These are phyloP conservation scores for Pichia terricola DNA, from an alignment of 1,139 yeast genomes.

Conservation along the genomic window DNA sequence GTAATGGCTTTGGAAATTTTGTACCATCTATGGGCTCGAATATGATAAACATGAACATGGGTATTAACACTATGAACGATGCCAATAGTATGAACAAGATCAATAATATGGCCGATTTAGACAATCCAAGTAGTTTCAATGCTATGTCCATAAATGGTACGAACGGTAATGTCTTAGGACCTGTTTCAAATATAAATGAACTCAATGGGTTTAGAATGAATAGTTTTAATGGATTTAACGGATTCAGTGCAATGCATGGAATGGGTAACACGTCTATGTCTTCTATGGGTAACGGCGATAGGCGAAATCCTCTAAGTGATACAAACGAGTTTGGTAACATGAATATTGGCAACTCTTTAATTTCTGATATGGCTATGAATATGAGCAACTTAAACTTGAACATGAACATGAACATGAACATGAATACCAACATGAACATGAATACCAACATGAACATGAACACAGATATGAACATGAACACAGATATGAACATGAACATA, in stretches of 20 bases:
- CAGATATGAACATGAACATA: too few relatives aligned
- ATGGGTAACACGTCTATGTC: neutral
- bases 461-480: too few relatives aligned
- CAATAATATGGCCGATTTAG: neutral
- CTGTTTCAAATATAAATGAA: neutral
- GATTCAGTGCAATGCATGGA: neutral
- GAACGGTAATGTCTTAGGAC: neutral
- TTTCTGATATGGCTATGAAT: neutral
- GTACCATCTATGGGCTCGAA: neutral
- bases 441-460: neutral
- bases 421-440: neutral
- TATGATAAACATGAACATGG: neutral
- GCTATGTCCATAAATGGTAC: neutral
- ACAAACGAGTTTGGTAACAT: neutral
- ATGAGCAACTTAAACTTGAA: constrained; percentile 1
- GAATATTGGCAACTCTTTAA: neutral
- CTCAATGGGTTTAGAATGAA: constrained; percentile 2
- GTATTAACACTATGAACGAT: neutral
- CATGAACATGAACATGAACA: neutral
- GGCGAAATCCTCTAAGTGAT: neutral
- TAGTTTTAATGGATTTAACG: neutral
- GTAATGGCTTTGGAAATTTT: too few relatives aligned
- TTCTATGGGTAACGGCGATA: neutral
- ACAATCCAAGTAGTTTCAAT: neutral
- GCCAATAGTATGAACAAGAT: neutral